Evolutionary conservation across 805 yeast genomes (phyloP).

Genomic region (Kurtzmaniella fragi): DNA sequence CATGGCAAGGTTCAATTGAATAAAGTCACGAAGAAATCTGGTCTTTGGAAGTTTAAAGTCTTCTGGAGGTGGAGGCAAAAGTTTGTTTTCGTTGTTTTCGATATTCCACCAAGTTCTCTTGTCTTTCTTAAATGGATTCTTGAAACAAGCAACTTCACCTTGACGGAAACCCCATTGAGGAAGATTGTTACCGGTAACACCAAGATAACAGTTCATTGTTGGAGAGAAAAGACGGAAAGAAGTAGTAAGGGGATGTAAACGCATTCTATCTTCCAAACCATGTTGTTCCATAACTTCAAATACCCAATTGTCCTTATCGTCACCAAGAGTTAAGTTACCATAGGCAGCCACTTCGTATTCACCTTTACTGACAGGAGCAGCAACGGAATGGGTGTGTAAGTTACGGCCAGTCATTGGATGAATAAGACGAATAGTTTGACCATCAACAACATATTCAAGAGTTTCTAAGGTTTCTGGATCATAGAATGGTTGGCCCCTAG

Average conservation of each 20-base stretch:
- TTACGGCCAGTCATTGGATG: constrained; percentile 62
- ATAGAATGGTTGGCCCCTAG: constrained; percentile 31
- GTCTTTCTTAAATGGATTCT: constrained; percentile 62
- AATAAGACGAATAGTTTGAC: constrained; percentile 55
- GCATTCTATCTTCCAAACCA: constrained; percentile 46
- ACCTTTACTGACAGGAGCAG: constrained; percentile 54
- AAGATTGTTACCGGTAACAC: constrained; percentile 72
- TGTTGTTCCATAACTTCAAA: constrained; percentile 62
- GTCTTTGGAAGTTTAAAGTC: constrained; percentile 69
- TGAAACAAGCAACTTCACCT: constrained; percentile 87
- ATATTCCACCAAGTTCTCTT: constrained; percentile 89
- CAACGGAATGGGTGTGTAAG: constrained; percentile 66
- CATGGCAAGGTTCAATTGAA: constrained; percentile 73
- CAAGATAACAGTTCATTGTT: constrained; percentile 74
- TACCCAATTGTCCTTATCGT: constrained; percentile 71
- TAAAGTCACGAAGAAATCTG: constrained; percentile 63
- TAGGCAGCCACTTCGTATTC: constrained; percentile 68
- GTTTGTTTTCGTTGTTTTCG: constrained; percentile 60
- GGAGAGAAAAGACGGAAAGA: constrained; percentile 71
- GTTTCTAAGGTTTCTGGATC: constrained; percentile 27
- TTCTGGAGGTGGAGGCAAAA: constrained; percentile 55
- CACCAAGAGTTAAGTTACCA: constrained; percentile 63
- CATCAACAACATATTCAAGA: constrained; percentile 45
- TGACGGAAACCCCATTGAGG: constrained; percentile 99
- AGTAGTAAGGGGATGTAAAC: constrained; percentile 77